Evolutionary conservation across 1,284 basidiomycete species (phyloP), one percentile per base, ranked within the genome.

Genomic region (Ustilago loliicola): DNA sequence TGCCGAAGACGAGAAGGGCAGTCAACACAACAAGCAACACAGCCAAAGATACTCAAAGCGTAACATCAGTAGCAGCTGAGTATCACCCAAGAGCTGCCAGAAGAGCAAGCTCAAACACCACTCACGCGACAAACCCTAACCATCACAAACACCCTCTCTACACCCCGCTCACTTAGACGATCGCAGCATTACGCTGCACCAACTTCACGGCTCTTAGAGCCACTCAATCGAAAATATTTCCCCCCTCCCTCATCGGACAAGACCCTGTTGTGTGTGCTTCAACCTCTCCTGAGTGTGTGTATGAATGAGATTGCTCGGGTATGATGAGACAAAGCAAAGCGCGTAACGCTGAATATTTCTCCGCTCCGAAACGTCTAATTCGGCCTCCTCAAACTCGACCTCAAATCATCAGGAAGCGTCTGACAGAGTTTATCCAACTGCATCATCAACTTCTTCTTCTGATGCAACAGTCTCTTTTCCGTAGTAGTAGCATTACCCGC

Each of bases 391-490:
- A 81, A 61, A 29, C 54, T 60, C 5, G 23, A 40, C 42, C 73
- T 54, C 34, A 84, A 54, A 57, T 83, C 80, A 48, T 67, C 79
- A 9, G 83, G 78, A 36, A 84, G 36, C 9, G 79, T 82, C 52
- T 69, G 61, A 36, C 78, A 73, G 17, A 81, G 40, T 36, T 61
- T 66, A 3, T 81, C 77, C 21, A 81, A 52, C 66, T 81, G 80
- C 1, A 27, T 23, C 59, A 78, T 72, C 29, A 81, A 42, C 23
- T 47, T 60, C 0, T n/a, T 29, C 64, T 77, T 79, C 36, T 80
- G 73, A 23, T 74, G 67, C 27, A 75, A 23, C 48, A 81, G 45
- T 15, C 72, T 48, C 52, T 71, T 79, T 17, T 76, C 77, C n/a
- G 76, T 78, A 30, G 76, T 72, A 0, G 59, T 57, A 0, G 56